Evolutionary conservation across 2,329 filamentous ascomycete genomes (phyloP), one percentile per base, ranked within the genome.

Genomic region (Cytospora leucostoma): DNA sequence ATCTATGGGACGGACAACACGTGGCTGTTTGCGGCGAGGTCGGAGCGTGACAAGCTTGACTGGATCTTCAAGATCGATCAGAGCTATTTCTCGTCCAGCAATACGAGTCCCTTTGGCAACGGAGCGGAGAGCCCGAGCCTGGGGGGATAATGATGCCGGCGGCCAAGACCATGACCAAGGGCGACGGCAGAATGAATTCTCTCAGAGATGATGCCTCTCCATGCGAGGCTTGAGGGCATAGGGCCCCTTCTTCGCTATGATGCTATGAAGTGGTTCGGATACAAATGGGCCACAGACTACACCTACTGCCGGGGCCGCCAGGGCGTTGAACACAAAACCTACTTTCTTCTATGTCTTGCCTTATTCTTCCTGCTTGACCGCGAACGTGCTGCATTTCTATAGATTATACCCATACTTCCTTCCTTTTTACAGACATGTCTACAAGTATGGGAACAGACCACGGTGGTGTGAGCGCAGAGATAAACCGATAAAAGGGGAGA

Each of bases 41-140:
- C 88, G 70, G 94, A 97, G 78, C 84, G 88, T 56, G 93, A 97
- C 75, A 97, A 97, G 81, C 89, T 93, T 70, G 95, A 98, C 74
- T 99, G 95, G 95, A 97, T 99, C 70, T 85, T 96, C 75, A 89
- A 90, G 71, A 92, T 99, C 70, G 95, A 99, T 76, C 90, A 97
- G 80, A 91, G 89, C 58, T 86, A 84, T 68, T 75, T 83, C 70
- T 79, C 82, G 40, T 79, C 76, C 12, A 79, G 75, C 61, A 82
- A 80, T 66, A 69, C 67, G 50, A 66, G 64, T 13, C 57, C 53
- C 2, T 75, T 70, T 49, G 73, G 71, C 50, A 80, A 76, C 66
- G 74, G 74, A 17, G 71, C 74, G 21, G 76, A 72, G 37, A 80
- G 77, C 62, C 78, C 77, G 47, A 58, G 58, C 12, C 13, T 52